A percentile compares a stretch with the other conserved stretches of the same genome.
Conservation (phyloP, 345 rosid genomes). For the Durio zibethinus region DNA sequence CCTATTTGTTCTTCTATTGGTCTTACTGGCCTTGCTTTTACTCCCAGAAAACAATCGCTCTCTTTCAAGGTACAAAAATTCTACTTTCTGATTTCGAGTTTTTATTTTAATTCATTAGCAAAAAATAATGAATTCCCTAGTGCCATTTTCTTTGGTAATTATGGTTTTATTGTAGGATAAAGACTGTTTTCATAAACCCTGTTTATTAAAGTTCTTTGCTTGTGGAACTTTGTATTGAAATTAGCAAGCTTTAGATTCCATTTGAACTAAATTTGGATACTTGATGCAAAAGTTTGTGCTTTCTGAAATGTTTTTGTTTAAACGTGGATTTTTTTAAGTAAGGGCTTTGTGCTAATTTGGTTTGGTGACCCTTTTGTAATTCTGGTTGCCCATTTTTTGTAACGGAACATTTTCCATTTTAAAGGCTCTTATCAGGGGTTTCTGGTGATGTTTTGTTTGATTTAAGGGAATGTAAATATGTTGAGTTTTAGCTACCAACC, state of each 20-base stretch:
- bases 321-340: neutral
- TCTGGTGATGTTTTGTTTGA: neutral
- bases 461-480: neutral
- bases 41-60: neutral
- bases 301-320: neutral
- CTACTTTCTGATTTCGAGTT: neutral
- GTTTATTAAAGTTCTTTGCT: neutral
- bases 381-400: neutral
- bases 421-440: neutral
- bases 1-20: neutral
- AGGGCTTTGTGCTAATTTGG: neutral
- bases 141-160: neutral
- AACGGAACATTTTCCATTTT: neutral
- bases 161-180: neutral
- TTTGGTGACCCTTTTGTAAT: neutral
- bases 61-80: slow-evolving; percentile 6
- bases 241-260: neutral
- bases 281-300: neutral
- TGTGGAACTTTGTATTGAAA: neutral
- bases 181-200: neutral
- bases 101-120: neutral
- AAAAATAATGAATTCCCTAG: neutral
- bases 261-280: neutral
- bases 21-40: neutral
- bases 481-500: neutral